Evolutionary conservation across 2,329 filamentous ascomycete species (phyloP).

Genomic region (Colletotrichum tabaci): DNA sequence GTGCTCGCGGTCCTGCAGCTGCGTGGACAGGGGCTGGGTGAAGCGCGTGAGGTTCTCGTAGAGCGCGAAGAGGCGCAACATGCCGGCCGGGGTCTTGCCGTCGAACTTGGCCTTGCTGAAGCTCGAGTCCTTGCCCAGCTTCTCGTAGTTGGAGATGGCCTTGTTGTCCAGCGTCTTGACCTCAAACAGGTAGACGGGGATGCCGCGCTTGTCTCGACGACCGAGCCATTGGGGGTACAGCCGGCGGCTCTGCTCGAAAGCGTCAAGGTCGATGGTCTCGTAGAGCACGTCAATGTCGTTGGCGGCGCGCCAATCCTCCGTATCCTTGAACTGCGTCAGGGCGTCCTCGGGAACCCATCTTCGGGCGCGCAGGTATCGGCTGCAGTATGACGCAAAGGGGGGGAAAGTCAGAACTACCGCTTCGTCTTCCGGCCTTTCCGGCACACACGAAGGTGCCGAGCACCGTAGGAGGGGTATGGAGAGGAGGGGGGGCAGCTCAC

Average conservation of each 20-base stretch:
- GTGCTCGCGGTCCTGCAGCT: constrained; percentile 79
- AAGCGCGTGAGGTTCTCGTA: constrained; percentile 95
- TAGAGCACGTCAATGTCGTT: constrained; percentile 86
- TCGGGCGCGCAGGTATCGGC: constrained; percentile 88
- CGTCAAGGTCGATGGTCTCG: constrained; percentile 86
- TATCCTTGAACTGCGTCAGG: constrained; percentile 87
- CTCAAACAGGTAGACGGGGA: constrained; percentile 93
- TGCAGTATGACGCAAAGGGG: constrained; percentile 54
- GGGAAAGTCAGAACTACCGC: constrained; percentile 24
- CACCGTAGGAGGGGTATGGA: background rate
- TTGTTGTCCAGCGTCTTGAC: constrained; percentile 87
- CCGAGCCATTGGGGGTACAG: constrained; percentile 98
- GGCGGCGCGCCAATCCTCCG: constrained; percentile 87
- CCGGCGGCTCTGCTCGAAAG: constrained; percentile 84
- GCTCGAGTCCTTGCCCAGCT: constrained; percentile 68
- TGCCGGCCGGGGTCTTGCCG: constrained; percentile 78
- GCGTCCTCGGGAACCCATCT: constrained; percentile 86
- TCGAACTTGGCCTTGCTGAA: constrained; percentile 75
- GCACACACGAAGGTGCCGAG: background rate
- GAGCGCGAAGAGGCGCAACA: constrained; percentile 89
- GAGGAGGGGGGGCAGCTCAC: constrained; percentile 60
- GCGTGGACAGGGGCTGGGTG: constrained; percentile 86
- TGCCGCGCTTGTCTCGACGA: constrained; percentile 88
- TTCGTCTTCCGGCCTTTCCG: constrained; percentile 4
- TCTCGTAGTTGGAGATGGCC: constrained; percentile 84